phyloP scores from a whole-genome alignment of 768 basidiomycete species.

The Suillus occidentalis region DNA sequence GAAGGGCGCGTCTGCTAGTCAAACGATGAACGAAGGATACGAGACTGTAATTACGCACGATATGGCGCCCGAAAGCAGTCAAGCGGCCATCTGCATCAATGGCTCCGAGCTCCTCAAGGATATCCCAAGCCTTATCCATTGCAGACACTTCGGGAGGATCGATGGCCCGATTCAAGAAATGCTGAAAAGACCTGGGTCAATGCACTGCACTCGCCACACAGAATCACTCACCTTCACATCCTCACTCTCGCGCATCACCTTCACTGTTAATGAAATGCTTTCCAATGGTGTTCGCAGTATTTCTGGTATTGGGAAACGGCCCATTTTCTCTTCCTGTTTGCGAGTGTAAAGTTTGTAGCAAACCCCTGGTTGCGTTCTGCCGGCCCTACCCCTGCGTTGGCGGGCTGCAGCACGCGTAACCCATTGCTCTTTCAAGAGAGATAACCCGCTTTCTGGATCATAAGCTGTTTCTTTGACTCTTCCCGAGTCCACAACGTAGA shows the following conservation, averaged over 20 bases:
- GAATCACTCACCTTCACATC: slow-evolving; percentile 64
- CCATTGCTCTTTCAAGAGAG: slow-evolving; percentile 78
- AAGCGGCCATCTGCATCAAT: slow-evolving; percentile 60
- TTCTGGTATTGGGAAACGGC: slow-evolving; percentile 77
- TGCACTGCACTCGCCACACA: slow-evolving; percentile 7
- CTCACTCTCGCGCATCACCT: slow-evolving; percentile 72
- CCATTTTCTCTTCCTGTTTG: slow-evolving; percentile 68
- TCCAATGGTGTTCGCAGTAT: slow-evolving; percentile 87
- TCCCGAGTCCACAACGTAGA: slow-evolving; percentile 83
- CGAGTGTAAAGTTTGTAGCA: slow-evolving; percentile 90
- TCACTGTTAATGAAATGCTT: slow-evolving; percentile 76
- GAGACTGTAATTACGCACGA: slow-evolving; percentile 43
- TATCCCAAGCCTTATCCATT: slow-evolving; percentile 74
- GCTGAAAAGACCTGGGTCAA: slow-evolving; percentile 32
- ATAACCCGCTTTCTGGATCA: slow-evolving; percentile 70
- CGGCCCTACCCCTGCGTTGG: slow-evolving; percentile 88
- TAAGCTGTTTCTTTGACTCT: slow-evolving; percentile 82
- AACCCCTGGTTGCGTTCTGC: slow-evolving; percentile 75
- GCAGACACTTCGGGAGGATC: slow-evolving; percentile 78
- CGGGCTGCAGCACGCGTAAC: slow-evolving; percentile 74
- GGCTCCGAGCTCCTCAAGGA: slow-evolving; percentile 77
- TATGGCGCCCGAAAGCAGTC: slow-evolving; percentile 81
- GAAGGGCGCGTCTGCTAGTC: slow-evolving; percentile 8
- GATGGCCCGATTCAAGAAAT: slow-evolving; percentile 72
- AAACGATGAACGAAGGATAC: slow-evolving; percentile 2